Evolutionary conservation across 2,329 filamentous ascomycete genomes (phyloP).

Genomic region (Ophiostoma ulmi): DNA sequence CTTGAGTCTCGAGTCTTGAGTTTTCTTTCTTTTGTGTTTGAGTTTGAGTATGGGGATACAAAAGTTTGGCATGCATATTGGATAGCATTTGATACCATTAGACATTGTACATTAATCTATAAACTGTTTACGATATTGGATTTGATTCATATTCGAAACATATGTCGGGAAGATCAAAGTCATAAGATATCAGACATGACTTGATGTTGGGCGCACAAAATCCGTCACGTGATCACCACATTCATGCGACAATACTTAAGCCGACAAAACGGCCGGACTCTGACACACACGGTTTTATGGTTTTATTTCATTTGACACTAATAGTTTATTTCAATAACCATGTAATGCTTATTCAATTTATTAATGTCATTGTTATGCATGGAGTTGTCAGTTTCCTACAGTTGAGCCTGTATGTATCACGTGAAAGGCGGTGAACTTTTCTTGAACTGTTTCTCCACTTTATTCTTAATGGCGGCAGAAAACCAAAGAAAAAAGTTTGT

Average conservation of each 20-base stretch:
- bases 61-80: slow-evolving; percentile 3
- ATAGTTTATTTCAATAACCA: too few relatives aligned
- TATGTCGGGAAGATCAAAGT: background rate
- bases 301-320: too few relatives aligned
- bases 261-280: too few relatives aligned
- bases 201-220: background rate
- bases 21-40: background rate
- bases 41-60: background rate
- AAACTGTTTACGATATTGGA: background rate
- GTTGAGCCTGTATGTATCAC: background rate
- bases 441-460: background rate
- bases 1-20: background rate
- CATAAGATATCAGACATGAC: background rate
- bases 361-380: background rate
- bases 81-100: slow-evolving; percentile 12
- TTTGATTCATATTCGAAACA: too few relatives aligned
- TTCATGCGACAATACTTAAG: too few relatives aligned
- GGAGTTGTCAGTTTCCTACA: background rate
- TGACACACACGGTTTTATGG: too few relatives aligned
- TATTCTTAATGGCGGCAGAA: slow-evolving; percentile 6
- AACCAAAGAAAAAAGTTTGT: slow-evolving; percentile 18
- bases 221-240: background rate
- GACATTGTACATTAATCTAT: background rate
- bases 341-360: background rate
- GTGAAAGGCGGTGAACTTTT: slow-evolving; percentile 22